Evolutionary conservation across 208 protist genomes (phyloP).

Genomic region (Crithidia mellificae): DNA sequence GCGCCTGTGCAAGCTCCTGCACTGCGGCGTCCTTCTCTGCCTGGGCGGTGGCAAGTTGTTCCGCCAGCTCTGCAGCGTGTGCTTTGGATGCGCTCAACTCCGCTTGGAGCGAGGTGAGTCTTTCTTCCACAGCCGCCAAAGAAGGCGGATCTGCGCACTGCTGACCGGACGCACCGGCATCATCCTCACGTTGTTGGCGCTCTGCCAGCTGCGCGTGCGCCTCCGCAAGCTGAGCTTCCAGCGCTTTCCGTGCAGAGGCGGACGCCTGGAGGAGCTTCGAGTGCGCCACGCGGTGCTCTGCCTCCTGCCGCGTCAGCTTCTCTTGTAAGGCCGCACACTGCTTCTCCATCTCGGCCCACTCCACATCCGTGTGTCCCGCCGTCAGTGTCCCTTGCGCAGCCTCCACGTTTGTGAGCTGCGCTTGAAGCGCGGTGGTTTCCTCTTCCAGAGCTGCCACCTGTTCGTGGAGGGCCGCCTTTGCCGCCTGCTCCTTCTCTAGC

Average conservation of each 20-base stretch:
- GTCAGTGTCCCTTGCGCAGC: neutral
- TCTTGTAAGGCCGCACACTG: neutral
- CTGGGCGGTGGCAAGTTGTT: slow-evolving; percentile 10
- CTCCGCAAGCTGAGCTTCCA: slow-evolving; percentile 7
- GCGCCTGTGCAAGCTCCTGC: slow-evolving; percentile 2
- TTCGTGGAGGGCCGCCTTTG: slow-evolving; percentile 1
- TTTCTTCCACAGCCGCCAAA: neutral
- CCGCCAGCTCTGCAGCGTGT: slow-evolving; percentile 17
- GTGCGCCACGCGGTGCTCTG: slow-evolving; percentile 7
- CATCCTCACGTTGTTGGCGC: too few relatives aligned
- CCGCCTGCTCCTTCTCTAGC: slow-evolving; percentile 5
- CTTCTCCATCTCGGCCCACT: slow-evolving; percentile 1
- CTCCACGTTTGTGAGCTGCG: neutral
- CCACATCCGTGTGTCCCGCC: neutral
- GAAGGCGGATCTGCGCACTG: neutral
- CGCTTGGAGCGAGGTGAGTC: slow-evolving; percentile 24
- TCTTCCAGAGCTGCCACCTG: slow-evolving; percentile 6
- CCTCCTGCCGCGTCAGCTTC: slow-evolving; percentile 1
- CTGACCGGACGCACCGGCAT: neutral
- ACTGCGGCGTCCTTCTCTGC: neutral
- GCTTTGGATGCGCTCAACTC: slow-evolving; percentile 39
- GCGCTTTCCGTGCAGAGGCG: neutral
- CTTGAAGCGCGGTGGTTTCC: neutral
- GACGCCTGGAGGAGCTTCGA: neutral
- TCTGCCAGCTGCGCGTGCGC: neutral